A percentile compares a stretch with the other conserved stretches of the same genome.
Conservation (phyloP, 2,329 filamentous ascomycete genomes). For the Macroventuria anomochaeta region DNA sequence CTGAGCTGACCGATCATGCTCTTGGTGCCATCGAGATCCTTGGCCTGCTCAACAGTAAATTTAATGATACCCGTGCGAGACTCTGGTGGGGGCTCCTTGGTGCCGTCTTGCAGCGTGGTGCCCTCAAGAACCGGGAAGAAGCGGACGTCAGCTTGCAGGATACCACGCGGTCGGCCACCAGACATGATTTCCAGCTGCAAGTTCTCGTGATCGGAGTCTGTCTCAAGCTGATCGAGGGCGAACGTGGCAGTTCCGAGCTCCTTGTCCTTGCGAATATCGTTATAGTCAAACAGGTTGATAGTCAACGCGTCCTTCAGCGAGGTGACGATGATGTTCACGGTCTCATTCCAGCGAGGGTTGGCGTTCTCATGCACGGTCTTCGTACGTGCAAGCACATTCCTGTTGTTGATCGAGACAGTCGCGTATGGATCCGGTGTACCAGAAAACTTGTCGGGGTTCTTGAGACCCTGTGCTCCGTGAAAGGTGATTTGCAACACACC, state of each 20-base stretch:
- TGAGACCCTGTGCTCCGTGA: slow-evolving; percentile 88
- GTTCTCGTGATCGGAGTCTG: slow-evolving; percentile 79
- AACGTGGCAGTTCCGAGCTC: slow-evolving; percentile 90
- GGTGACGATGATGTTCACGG: slow-evolving; percentile 91
- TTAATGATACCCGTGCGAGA: slow-evolving; percentile 92
- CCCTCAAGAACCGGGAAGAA: slow-evolving; percentile 93
- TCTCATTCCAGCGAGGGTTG: slow-evolving; percentile 95
- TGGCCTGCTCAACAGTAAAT: slow-evolving; percentile 93
- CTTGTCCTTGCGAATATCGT: slow-evolving; percentile 95
- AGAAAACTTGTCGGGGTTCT: slow-evolving; percentile 93
- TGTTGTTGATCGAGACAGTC: slow-evolving; percentile 81
- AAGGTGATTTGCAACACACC: slow-evolving; percentile 91
- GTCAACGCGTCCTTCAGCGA: slow-evolving; percentile 89
- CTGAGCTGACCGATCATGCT: slow-evolving; percentile 90
- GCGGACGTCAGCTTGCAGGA: slow-evolving; percentile 80
- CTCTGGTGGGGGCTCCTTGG: slow-evolving; percentile 79
- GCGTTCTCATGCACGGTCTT: slow-evolving; percentile 85
- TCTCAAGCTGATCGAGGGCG: slow-evolving; percentile 79
- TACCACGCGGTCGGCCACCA: slow-evolving; percentile 82
- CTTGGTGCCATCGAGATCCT: slow-evolving; percentile 91
- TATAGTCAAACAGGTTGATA: slow-evolving; percentile 87
- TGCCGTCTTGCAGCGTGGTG: slow-evolving; percentile 75
- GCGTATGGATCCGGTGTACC: slow-evolving; percentile 92
- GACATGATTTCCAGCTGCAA: slow-evolving; percentile 82
- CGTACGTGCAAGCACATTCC: slow-evolving; percentile 81